phyloP scores from a whole-genome alignment of 148 eudicot genomes.

The Rhododendron ferrugineum region DNA sequence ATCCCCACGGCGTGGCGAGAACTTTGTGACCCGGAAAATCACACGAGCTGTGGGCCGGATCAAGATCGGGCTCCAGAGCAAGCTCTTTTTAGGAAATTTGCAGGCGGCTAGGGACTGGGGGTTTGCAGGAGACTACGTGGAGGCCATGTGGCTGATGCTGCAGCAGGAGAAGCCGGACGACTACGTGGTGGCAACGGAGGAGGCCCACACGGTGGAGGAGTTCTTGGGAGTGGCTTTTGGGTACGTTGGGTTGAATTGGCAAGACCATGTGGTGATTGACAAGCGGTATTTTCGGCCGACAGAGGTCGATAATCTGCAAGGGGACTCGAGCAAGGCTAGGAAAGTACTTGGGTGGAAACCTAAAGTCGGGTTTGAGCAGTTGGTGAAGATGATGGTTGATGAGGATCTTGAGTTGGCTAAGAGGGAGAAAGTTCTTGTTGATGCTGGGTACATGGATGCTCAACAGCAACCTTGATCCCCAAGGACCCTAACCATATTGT shows the following conservation, averaged over 20 bases:
- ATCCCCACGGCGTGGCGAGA: conserved; percentile 90
- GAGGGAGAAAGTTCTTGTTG: conserved; percentile 35
- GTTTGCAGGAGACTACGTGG: conserved; percentile 93
- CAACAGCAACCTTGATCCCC: conserved; percentile 1
- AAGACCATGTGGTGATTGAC: conserved; percentile 82
- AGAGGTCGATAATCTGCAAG: conserved; percentile 90
- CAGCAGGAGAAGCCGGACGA: conserved; percentile 97
- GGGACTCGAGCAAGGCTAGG: conserved; percentile 80
- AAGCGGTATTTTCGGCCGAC: conserved; percentile 88
- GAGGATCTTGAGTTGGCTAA: conserved; percentile 84
- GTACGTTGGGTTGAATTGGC: conserved; percentile 80
- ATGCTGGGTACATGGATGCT: conserved; percentile 6
- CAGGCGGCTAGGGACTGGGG: conserved; percentile 95
- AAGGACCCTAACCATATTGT: neutral
- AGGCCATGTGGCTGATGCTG: conserved; percentile 99
- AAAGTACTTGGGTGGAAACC: conserved; percentile 82
- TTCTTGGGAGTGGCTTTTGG: conserved; percentile 79
- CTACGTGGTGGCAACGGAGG: conserved; percentile 93
- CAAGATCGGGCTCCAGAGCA: conserved; percentile 83
- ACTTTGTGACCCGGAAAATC: conserved; percentile 95
- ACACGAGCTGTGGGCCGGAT: conserved; percentile 89
- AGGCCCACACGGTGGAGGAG: conserved; percentile 86
- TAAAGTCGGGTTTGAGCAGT: conserved; percentile 74
- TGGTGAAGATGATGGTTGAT: conserved; percentile 99
- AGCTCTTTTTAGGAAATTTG: conserved; percentile 78